phyloP scores from a whole-genome alignment of 208 protist species.

The Trypanosoma conorhini region DNA sequence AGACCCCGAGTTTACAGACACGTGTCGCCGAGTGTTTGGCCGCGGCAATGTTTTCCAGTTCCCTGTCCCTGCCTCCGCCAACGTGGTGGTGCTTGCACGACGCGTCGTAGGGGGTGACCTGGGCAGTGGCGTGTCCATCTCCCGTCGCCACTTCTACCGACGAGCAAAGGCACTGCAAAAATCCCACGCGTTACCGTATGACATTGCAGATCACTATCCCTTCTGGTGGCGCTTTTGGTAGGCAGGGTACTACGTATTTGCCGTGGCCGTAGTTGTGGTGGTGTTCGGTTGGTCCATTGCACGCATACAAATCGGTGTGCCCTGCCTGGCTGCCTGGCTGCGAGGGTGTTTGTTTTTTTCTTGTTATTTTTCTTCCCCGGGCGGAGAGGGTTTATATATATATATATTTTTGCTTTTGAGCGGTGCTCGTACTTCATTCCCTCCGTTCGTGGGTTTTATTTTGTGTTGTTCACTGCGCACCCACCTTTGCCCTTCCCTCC shows the following conservation, averaged over 20 bases:
- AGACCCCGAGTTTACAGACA: conserved; percentile 53
- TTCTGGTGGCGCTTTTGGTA: conserved; percentile 87
- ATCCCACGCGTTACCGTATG: conserved; percentile 68
- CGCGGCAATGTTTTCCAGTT: conserved; percentile 62
- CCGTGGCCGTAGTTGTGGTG: conserved; percentile 3
- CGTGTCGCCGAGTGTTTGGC: conserved; percentile 60
- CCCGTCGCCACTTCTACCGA: conserved; percentile 60
- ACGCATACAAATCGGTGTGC: background rate
- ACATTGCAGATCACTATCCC: conserved; percentile 69
- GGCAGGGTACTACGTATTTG: conserved; percentile 18
- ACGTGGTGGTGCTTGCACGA: conserved; percentile 76
- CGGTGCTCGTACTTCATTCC: background rate
- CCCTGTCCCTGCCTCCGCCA: conserved; percentile 59
- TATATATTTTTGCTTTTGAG: conserved; percentile 11
- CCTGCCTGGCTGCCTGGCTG: no score
- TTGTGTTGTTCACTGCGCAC: no score
- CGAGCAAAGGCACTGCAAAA: conserved; percentile 55
- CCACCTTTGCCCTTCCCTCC: background rate
- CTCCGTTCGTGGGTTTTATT: background rate
- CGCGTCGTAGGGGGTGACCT: conserved; percentile 17
- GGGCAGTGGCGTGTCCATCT: conserved; percentile 27
- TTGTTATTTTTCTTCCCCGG: no score
- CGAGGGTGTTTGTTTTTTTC: no score
- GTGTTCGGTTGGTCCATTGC: background rate
- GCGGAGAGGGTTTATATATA: background rate